These are phyloP conservation scores for Triadica sebifera DNA, from an alignment of 345 rosid genomes.

Conservation along the genomic window DNA sequence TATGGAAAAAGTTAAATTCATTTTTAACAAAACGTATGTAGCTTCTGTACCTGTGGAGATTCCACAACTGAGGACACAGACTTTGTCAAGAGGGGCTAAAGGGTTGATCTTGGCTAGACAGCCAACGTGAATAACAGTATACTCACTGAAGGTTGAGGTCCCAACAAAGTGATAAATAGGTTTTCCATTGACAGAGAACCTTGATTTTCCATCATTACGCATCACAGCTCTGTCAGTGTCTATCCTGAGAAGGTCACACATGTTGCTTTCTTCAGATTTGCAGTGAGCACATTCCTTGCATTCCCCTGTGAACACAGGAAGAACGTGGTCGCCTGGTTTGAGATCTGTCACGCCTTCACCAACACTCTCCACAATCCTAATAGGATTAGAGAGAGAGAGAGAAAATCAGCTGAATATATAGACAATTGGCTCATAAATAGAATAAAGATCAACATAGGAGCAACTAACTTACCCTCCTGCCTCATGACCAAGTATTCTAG, in stretches of 20 bases:
- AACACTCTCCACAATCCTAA: conserved; percentile 45
- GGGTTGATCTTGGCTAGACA: conserved; percentile 51
- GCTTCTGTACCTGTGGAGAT: conserved; percentile 38
- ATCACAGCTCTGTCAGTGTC: conserved; percentile 38
- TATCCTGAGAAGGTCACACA: conserved; percentile 39
- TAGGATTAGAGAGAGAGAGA: no score
- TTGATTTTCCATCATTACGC: conserved; percentile 37
- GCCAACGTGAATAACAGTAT: conserved; percentile 40
- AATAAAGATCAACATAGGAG: background rate
- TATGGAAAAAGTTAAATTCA: no score
- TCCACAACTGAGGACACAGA: conserved; percentile 47
- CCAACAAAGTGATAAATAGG: conserved; percentile 46
- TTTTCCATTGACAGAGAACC: conserved; percentile 42
- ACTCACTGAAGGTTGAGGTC: conserved; percentile 42
- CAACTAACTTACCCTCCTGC: conserved; percentile 61
- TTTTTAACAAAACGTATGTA: background rate
- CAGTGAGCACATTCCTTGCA: conserved; percentile 36
- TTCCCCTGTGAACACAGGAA: conserved; percentile 25
- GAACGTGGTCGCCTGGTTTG: no score
- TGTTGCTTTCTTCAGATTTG: conserved; percentile 37
- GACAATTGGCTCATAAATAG: no score
- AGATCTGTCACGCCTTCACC: conserved; percentile 38
- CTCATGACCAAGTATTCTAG: conserved; percentile 80
- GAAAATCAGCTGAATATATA: no score
- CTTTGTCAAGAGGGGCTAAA: conserved; percentile 46